Evolutionary conservation across 768 basidiomycete genomes (phyloP).

Genomic region (Aureoboletus auriporus): DNA sequence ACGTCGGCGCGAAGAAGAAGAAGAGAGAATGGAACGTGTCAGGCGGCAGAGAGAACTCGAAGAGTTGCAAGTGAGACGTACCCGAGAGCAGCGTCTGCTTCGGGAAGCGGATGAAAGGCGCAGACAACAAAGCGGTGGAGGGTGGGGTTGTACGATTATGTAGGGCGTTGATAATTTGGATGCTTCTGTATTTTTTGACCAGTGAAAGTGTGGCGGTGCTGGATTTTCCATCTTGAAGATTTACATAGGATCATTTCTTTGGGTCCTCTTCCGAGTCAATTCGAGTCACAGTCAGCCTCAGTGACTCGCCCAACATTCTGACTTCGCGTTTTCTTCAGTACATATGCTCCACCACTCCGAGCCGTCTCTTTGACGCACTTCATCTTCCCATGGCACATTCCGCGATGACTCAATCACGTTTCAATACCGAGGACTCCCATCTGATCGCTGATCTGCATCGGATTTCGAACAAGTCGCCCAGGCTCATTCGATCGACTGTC

Average conservation of each 20-base stretch:
- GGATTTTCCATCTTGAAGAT: too few species aligned
- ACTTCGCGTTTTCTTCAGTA: constrained; percentile 5
- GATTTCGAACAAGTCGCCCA: constrained; percentile 53
- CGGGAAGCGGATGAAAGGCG: constrained; percentile 8
- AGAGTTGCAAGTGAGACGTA: background rate
- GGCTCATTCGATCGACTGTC: constrained; percentile 57
- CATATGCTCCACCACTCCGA: constrained; percentile 9
- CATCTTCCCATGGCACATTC: constrained; percentile 1
- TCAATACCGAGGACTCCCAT: constrained; percentile 46
- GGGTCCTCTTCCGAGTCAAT: too few species aligned
- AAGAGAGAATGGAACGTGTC: background rate
- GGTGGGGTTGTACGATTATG: constrained; percentile 27
- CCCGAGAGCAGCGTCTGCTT: background rate
- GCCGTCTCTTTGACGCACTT: constrained; percentile 5
- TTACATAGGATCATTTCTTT: too few species aligned
- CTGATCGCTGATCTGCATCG: constrained; percentile 53
- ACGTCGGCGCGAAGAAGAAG: background rate
- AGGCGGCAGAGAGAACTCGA: background rate
- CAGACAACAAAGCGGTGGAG: background rate
- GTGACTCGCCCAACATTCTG: constrained; percentile 5
- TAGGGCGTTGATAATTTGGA: constrained; percentile 3
- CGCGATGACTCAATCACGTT: constrained; percentile 20
- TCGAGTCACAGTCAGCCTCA: too few species aligned
- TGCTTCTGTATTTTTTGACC: too few species aligned
- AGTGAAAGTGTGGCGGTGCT: too few species aligned